Percentiles rank a stretch among this genome's conserved stretches.
Conservation (phyloP, 306 rosid genomes). For the Abrus precatorius region DNA sequence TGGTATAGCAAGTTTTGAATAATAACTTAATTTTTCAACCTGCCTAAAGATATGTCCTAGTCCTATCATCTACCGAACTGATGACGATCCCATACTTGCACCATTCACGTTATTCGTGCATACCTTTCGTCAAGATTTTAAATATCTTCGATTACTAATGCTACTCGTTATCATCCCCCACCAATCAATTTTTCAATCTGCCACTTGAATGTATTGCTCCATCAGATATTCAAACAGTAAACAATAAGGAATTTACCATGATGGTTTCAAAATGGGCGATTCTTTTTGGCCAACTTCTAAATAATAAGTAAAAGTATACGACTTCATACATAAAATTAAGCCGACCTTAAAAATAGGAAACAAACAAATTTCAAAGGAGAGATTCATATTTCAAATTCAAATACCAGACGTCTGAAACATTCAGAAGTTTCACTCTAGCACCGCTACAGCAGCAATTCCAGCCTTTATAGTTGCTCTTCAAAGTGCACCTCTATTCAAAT, state of each 20-base stretch:
- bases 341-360: background rate
- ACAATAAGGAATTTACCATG: slow-evolving; percentile 8
- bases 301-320: background rate
- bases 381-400: no score
- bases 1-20: slow-evolving; percentile 15
- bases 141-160: background rate
- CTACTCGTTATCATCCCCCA: background rate
- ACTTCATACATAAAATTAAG: background rate
- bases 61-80: no score
- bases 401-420: no score
- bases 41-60: background rate
- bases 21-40: background rate
- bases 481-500: no score
- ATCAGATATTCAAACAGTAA: slow-evolving; percentile 6
- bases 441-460: no score
- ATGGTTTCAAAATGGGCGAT: slow-evolving; percentile 9
- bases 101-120: background rate
- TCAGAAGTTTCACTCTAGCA: no score
- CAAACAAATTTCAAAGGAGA: no score
- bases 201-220: slow-evolving; percentile 3
- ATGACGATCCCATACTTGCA: slow-evolving; percentile 2
- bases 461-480: no score
- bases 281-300: background rate
- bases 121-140: background rate
- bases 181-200: slow-evolving; percentile 2